Conservation (phyloP, 306 rosid species). For the Myrica gale region DNA sequence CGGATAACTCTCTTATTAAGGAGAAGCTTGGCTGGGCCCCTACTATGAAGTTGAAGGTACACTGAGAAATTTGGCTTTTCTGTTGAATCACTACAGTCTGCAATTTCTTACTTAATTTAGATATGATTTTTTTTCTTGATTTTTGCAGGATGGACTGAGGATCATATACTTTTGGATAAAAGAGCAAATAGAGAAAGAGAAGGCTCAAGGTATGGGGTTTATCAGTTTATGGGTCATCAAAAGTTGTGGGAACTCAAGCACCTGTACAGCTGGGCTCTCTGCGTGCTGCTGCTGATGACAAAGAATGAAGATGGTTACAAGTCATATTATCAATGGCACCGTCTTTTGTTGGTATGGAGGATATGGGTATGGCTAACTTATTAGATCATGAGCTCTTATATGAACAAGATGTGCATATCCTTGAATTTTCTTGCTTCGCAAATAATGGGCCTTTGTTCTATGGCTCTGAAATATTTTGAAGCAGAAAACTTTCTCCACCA, state of each 20-base stretch:
- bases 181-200: conserved; percentile 58
- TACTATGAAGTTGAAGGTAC: conserved; percentile 56
- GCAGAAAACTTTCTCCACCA: neutral
- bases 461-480: neutral
- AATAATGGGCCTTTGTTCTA: neutral
- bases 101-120: neutral
- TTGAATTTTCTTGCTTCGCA: neutral
- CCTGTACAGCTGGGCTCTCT: conserved; percentile 56
- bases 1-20: conserved; percentile 55
- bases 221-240: conserved; percentile 48
- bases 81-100: neutral
- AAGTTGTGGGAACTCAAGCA: conserved; percentile 65
- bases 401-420: neutral
- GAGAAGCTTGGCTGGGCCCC: conserved; percentile 70
- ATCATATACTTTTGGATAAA: conserved; percentile 62
- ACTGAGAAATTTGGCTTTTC: neutral
- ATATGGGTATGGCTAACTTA: neutral
- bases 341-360: neutral
- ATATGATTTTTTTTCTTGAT: neutral
- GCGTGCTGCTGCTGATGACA: conserved; percentile 58
- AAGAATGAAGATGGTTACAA: conserved; percentile 31
- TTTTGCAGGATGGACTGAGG: conserved; percentile 51
- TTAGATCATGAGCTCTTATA: neutral
- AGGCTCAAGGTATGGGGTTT: conserved; percentile 49
- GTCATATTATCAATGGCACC: neutral